Evolutionary conservation across 1,139 yeast genomes (phyloP).

Genomic region (Taphrina populina): DNA sequence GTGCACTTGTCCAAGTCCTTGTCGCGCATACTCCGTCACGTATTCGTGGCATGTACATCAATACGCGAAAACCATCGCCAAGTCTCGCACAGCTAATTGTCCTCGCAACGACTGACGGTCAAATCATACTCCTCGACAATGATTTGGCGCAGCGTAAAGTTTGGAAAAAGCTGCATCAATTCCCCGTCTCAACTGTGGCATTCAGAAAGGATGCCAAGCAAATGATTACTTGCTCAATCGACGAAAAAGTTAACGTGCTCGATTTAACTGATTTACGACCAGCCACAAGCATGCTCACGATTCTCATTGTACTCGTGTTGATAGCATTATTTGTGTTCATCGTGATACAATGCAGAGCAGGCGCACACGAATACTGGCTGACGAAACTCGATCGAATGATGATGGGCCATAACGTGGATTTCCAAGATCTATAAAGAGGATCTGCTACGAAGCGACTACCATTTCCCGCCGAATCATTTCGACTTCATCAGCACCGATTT

Average conservation of each 20-base stretch:
- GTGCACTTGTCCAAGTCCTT: slow-evolving; percentile 18
- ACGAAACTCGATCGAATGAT: neutral
- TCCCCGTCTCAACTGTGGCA: slow-evolving; percentile 19
- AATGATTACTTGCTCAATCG: slow-evolving; percentile 23
- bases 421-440: neutral
- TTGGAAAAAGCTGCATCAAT: slow-evolving; percentile 19
- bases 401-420: neutral
- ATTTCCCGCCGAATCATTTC: slow-evolving; percentile 29
- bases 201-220: slow-evolving; percentile 20
- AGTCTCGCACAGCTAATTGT: slow-evolving; percentile 6
- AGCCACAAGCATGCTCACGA: neutral
- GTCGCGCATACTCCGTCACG: slow-evolving; percentile 12
- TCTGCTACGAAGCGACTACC: slow-evolving; percentile 4
- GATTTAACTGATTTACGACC: slow-evolving; percentile 17
- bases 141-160: slow-evolving; percentile 1
- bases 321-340: neutral
- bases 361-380: slow-evolving; percentile 13
- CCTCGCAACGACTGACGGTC: slow-evolving; percentile 13
- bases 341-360: neutral
- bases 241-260: slow-evolving; percentile 28
- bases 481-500: slow-evolving; percentile 27
- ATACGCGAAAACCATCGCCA: slow-evolving; percentile 7
- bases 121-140: slow-evolving; percentile 3
- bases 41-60: slow-evolving; percentile 10
- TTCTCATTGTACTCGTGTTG: neutral